Evolutionary conservation across 169 alveolate species (phyloP).

Genomic region (Eimeria nieschulzi): DNA sequence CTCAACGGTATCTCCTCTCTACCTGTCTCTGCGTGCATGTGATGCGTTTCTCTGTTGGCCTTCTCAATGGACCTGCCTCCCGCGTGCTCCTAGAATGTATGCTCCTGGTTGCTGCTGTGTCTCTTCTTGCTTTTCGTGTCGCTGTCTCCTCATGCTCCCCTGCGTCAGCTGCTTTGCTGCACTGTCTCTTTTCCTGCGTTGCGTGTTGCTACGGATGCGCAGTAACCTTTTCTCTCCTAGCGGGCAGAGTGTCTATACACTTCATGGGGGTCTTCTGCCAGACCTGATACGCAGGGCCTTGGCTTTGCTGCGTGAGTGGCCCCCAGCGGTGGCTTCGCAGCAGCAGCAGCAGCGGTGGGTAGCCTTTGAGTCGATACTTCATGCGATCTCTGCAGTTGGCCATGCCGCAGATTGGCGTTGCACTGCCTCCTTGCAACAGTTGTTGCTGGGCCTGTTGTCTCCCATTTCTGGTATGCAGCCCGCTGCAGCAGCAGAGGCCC

Average conservation of each 20-base stretch:
- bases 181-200: conserved; percentile 8
- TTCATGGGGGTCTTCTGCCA: conserved; percentile 39
- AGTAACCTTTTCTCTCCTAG: conserved; percentile 27
- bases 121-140: background rate
- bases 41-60: too few species aligned
- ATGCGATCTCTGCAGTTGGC: conserved; percentile 22
- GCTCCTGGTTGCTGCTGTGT: conserved; percentile 26
- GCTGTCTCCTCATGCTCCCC: background rate
- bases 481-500: background rate
- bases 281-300: conserved; percentile 12
- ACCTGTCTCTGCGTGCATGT: background rate
- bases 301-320: conserved; percentile 28
- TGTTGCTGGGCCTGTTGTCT: conserved; percentile 48
- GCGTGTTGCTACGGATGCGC: conserved; percentile 29
- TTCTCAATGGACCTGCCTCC: too few species aligned
- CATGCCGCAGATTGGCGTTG: conserved; percentile 41
- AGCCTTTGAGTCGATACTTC: conserved; percentile 43
- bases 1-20: background rate
- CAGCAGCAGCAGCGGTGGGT: conserved; percentile 46
- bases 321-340: background rate
- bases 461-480: background rate
- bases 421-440: conserved; percentile 18
- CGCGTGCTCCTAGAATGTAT: background rate
- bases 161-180: background rate
- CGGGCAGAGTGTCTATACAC: conserved; percentile 13